Percentiles rank a stretch among this genome's conserved stretches.
Evolutionary conservation across 139 green algal species (phyloP).

Genomic region (Chara braunii): DNA sequence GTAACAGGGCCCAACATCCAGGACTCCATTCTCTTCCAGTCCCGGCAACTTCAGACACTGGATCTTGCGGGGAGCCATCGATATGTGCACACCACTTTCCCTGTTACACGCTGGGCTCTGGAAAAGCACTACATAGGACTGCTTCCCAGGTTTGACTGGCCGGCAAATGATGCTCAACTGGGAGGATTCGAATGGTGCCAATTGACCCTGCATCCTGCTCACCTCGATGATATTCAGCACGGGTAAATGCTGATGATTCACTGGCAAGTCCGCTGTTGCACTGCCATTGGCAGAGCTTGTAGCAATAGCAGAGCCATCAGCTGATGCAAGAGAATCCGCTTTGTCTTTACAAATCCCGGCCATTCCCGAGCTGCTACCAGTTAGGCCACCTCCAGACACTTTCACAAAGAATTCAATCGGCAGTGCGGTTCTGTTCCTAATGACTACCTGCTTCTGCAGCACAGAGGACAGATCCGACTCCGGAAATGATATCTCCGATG

Average conservation of each 20-base stretch:
- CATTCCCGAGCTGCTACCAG: background rate
- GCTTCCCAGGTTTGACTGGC: background rate
- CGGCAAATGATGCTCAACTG: background rate
- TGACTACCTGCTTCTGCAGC: background rate
- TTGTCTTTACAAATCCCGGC: background rate
- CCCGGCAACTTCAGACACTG: background rate
- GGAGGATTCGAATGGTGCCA: background rate
- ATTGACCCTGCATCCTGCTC: too few relatives aligned
- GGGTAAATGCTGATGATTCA: too few relatives aligned
- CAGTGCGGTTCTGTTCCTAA: background rate
- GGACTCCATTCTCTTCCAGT: background rate
- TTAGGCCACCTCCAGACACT: background rate
- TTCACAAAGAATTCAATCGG: background rate
- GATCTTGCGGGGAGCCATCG: background rate
- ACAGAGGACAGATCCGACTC: background rate
- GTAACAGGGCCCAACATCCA: conserved; percentile 4
- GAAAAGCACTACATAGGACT: background rate
- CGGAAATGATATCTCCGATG: conserved; percentile 5
- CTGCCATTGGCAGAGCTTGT: too few relatives aligned
- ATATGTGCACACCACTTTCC: background rate
- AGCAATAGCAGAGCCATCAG: too few relatives aligned
- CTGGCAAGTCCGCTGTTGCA: too few relatives aligned
- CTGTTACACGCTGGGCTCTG: background rate
- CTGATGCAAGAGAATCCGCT: background rate
- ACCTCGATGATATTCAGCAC: too few relatives aligned